phyloP scores from a whole-genome alignment of 805 yeast genomes.

The Zygosaccharomyces kombuchaensis region DNA sequence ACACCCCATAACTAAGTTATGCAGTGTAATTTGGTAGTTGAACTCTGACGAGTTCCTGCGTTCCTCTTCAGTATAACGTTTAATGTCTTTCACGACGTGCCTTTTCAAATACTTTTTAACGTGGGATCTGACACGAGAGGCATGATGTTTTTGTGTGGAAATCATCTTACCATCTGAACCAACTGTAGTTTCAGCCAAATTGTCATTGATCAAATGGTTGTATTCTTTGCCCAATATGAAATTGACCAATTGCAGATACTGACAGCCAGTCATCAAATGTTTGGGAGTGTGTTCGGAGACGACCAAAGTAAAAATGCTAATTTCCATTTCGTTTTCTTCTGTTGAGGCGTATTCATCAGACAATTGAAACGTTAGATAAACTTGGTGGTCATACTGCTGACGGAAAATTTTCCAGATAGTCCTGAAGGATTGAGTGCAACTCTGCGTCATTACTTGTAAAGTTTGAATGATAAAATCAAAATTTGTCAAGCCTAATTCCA shows the following conservation, averaged over 20 bases:
- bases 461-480: slow-evolving; percentile 7
- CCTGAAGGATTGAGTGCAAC: slow-evolving; percentile 10
- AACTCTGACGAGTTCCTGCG: slow-evolving; percentile 11
- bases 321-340: slow-evolving; percentile 8
- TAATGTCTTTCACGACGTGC: slow-evolving; percentile 18
- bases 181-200: slow-evolving; percentile 18
- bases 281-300: slow-evolving; percentile 13
- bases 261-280: slow-evolving; percentile 20
- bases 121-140: slow-evolving; percentile 20
- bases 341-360: slow-evolving; percentile 13
- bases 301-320: slow-evolving; percentile 13
- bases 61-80: slow-evolving; percentile 13
- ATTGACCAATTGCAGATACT: slow-evolving; percentile 18
- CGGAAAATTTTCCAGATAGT: slow-evolving; percentile 18
- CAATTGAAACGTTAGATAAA: slow-evolving; percentile 10
- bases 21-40: slow-evolving; percentile 10
- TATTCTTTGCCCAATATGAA: slow-evolving; percentile 18
- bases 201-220: slow-evolving; percentile 17
- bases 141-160: slow-evolving; percentile 20
- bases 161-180: slow-evolving; percentile 23
- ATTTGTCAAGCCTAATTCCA: slow-evolving; percentile 10
- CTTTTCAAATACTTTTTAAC: slow-evolving; percentile 20
- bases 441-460: slow-evolving; percentile 3
- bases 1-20: slow-evolving; percentile 12
- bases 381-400: slow-evolving; percentile 12